Evolutionary conservation across 768 basidiomycete species (phyloP).

Genomic region (Amanita pseudoporphyria): DNA sequence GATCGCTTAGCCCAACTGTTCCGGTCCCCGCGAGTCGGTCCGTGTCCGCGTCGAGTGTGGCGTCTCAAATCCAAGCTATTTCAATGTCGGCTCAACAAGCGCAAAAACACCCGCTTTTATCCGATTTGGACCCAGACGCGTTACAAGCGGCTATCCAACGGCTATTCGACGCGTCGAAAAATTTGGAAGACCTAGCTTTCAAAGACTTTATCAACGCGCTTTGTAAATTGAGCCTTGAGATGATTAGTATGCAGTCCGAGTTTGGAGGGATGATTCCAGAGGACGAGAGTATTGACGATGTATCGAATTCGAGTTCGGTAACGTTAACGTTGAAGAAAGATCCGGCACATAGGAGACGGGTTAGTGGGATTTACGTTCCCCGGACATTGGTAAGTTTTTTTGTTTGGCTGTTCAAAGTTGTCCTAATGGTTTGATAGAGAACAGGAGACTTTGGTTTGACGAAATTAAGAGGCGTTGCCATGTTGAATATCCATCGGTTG

Average conservation of each 20-base stretch:
- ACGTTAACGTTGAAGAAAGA: conserved; percentile 31
- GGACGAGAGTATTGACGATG: conserved; percentile 33
- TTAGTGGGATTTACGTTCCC: conserved; percentile 84
- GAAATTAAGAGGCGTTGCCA: conserved; percentile 70
- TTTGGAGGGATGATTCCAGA: conserved; percentile 20
- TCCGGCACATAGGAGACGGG: conserved; percentile 51
- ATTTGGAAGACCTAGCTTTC: conserved; percentile 78
- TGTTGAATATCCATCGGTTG: conserved; percentile 81
- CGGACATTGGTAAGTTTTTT: conserved; percentile 54
- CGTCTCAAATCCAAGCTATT: not conserved
- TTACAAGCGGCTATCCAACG: conserved; percentile 68
- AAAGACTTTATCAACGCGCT: conserved; percentile 66
- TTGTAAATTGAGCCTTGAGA: conserved; percentile 81
- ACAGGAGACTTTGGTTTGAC: conserved; percentile 91
- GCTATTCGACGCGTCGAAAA: conserved; percentile 80
- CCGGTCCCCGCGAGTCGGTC: conserved; percentile 26
- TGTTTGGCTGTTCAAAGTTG: not conserved
- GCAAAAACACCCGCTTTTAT: conserved; percentile 50
- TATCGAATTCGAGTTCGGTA: conserved; percentile 17
- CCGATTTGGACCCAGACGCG: conserved; percentile 68
- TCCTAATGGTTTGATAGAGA: conserved; percentile 37
- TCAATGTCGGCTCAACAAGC: not conserved
- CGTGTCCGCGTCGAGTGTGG: conserved; percentile 22
- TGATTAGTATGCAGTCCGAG: conserved; percentile 82
- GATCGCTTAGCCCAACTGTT: conserved; percentile 22